Evolutionary conservation across 2,329 filamentous ascomycete species (phyloP).

Genomic region (Scedosporium boydii): DNA sequence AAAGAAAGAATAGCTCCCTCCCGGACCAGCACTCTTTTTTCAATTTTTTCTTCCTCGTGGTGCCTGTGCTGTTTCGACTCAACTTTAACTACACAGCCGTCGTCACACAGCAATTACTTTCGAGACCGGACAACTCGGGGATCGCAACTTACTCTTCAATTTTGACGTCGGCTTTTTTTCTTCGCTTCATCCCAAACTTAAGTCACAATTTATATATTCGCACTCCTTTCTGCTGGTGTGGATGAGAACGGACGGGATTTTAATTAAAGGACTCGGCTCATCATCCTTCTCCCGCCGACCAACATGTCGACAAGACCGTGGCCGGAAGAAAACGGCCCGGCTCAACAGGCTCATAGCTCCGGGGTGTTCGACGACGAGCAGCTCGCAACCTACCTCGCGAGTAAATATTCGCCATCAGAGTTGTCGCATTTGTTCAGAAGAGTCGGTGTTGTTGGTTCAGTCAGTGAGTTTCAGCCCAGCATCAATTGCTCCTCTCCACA

Average conservation of each 20-base stretch:
- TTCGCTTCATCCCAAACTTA: neutral
- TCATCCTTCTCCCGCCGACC: neutral
- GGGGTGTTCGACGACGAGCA: conserved; percentile 10
- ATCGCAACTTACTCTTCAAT: neutral
- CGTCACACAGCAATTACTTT: neutral
- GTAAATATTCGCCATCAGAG: conserved; percentile 11
- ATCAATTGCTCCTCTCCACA: neutral
- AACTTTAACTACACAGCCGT: neutral
- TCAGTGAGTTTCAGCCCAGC: conserved; percentile 15
- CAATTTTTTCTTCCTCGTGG: neutral
- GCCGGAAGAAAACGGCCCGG: conserved; percentile 6
- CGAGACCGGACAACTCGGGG: neutral
- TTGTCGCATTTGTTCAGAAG: conserved; percentile 13
- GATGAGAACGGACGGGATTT: neutral
- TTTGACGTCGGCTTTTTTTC: neutral
- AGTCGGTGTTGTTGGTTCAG: conserved; percentile 15
- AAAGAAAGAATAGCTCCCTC: neutral
- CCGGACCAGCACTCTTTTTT: neutral
- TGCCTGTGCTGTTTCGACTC: neutral
- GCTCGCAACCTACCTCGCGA: conserved; percentile 14
- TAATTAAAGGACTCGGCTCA: neutral
- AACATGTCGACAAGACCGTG: conserved; percentile 9
- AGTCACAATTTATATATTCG: neutral
- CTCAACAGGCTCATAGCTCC: conserved; percentile 2
- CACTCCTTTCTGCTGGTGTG: neutral